Evolutionary conservation across 1,284 basidiomycete species (phyloP).

Genomic region (Malassezia obtusa): DNA sequence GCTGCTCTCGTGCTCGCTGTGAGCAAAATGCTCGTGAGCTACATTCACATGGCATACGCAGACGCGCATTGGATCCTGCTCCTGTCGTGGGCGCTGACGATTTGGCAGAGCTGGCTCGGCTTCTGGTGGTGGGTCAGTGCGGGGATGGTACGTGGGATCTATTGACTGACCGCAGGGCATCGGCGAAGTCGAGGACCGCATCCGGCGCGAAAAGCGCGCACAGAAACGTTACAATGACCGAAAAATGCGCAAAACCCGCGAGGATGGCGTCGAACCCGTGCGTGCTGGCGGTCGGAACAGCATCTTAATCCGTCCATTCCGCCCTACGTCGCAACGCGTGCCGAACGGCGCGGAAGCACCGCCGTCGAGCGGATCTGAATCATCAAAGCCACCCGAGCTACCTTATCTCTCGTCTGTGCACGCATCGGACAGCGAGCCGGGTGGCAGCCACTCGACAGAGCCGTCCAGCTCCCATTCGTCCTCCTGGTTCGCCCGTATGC

Average conservation of each 20-base stretch:
- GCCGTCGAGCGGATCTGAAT: too few species aligned
- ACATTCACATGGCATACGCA: conserved; percentile 43
- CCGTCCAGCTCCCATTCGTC: too few species aligned
- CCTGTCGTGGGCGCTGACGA: conserved; percentile 41
- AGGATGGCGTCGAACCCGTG: not conserved
- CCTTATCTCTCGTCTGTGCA: too few species aligned
- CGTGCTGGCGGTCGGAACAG: too few species aligned
- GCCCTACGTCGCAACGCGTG: too few species aligned
- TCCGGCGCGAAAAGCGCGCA: conserved; percentile 9
- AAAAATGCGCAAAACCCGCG: not conserved
- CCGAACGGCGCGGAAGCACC: too few species aligned
- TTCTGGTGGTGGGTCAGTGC: conserved; percentile 49
- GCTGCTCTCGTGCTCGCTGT: conserved; percentile 35
- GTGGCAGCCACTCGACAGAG: too few species aligned
- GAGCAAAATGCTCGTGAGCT: conserved; percentile 42
- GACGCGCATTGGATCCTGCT: conserved; percentile 45
- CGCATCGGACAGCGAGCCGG: too few species aligned
- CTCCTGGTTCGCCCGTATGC: too few species aligned
- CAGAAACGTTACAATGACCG: not conserved
- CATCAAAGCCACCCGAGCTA: too few species aligned
- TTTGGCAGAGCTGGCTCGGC: conserved; percentile 48
- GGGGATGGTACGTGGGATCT: conserved; percentile 29
- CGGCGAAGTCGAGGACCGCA: conserved; percentile 46
- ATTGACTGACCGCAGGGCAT: conserved; percentile 30
- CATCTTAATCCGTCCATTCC: too few species aligned